Base-by-base conservation (phyloP, 139 green algal genomes). In the Zygnema cylindricum region DNA sequence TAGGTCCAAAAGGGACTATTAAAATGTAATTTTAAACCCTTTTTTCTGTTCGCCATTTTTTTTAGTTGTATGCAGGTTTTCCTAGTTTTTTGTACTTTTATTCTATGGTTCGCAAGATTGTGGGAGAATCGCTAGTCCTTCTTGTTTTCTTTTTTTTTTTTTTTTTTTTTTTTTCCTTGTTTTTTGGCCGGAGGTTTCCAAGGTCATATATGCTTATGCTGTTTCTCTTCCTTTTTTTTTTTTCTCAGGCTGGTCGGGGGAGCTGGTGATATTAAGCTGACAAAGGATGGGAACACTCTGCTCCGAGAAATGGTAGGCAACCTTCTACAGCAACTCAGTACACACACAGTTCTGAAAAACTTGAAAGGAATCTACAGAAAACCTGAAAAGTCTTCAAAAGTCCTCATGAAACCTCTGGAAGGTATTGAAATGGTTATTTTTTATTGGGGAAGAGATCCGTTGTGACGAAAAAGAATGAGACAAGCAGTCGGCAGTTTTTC, bases 1-100 rank as follows among this genome's bases (percentile, higher is more conserved):
- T 99, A 7, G 96, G 98, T 0, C 98, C 98, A 16, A 98, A 96
- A 77, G 98, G 98, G 32, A 99, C 98, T n/a, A 98, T 99, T 88
- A 99, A 99, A 93, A 99, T 99, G 98, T 90, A 69, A 91, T 77
- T 55, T 7, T 63, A 7, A 22, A 55, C 30, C 3, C 77, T 79
- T 41, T 43, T 41, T 16, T 16, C 21, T 79, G 11, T 79, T 7
- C 11, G 3, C 7, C 3, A n/a, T 54, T 54, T 85, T 7, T 16
- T 54, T 7, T 11, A 77, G 82, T 40, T 40, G 30, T 81, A 91
- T 78, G 87, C 85, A 93, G 41, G 91, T 94, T n/a, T n/a, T n/a
- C n/a, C n/a, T 73, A 73, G 30, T 73, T 25, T 73, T 73, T 73
- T 73, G 57, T 35, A 35, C 30, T 73, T 73, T 30, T 35, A 73